phyloP scores from a whole-genome alignment of 1,139 yeast genomes.

The Yamadazyma siamensis region DNA sequence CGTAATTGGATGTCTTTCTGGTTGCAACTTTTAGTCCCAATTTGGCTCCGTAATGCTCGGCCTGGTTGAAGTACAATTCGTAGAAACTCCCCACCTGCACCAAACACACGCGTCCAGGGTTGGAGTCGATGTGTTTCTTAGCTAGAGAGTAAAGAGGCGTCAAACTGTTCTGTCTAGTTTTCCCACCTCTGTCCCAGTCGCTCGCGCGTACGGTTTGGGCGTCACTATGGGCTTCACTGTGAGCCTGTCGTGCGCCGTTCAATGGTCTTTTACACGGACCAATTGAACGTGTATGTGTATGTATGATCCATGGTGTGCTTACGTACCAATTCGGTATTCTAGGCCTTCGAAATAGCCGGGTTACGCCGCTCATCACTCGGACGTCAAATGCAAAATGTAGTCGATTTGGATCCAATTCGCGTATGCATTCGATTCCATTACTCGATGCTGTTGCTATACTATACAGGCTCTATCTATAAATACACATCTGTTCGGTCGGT shows the following conservation, averaged over 20 bases:
- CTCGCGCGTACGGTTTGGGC: not conserved
- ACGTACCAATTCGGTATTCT: too few species aligned
- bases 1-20: constrained; percentile 39
- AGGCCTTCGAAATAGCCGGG: too few species aligned
- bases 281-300: too few species aligned
- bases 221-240: not conserved
- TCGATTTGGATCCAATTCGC: too few species aligned
- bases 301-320: too few species aligned
- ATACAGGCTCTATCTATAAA: too few species aligned
- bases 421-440: too few species aligned
- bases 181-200: constrained; percentile 44
- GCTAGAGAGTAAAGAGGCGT: constrained; percentile 38
- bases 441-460: too few species aligned
- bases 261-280: too few species aligned
- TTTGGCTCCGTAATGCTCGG: constrained; percentile 66
- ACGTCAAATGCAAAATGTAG: too few species aligned
- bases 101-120: constrained; percentile 69
- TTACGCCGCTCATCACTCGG: too few species aligned
- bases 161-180: constrained; percentile 25
- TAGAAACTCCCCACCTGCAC: constrained; percentile 90
- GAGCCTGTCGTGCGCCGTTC: not conserved
- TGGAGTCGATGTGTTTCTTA: constrained; percentile 30
- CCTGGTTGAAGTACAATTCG: constrained; percentile 87
- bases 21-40: constrained; percentile 56
- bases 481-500: too few species aligned